Conservation (phyloP, 2,329 filamentous ascomycete species). For the Neonectria ditissima region DNA sequence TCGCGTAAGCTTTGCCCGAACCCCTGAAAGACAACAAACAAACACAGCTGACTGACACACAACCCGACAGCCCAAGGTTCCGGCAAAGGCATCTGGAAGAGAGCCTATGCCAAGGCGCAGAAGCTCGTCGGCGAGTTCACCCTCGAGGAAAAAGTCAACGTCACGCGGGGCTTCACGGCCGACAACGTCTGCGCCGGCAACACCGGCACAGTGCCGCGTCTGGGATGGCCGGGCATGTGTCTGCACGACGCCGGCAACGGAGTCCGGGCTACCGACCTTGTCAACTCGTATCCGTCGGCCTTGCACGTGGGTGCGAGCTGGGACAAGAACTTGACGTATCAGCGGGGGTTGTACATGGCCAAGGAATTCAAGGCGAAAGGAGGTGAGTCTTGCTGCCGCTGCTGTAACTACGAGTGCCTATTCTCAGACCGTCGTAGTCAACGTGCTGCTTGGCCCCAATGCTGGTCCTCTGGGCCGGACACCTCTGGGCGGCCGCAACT, state of each 20-base stretch:
- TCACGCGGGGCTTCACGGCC: conserved; percentile 65
- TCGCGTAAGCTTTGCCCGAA: neutral
- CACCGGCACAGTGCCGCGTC: conserved; percentile 58
- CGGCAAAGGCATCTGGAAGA: conserved; percentile 22
- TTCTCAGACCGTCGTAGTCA: conserved; percentile 54
- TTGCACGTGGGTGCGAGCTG: conserved; percentile 63
- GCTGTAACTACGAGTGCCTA: neutral
- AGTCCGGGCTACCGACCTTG: conserved; percentile 60
- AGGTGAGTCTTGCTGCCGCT: conserved; percentile 55
- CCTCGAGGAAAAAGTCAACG: conserved; percentile 71
- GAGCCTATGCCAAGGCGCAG: conserved; percentile 69
- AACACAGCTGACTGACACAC: neutral
- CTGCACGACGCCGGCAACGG: conserved; percentile 64
- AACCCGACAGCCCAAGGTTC: neutral
- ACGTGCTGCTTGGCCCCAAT: conserved; percentile 76
- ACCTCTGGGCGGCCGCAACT: conserved; percentile 77
- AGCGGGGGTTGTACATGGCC: conserved; percentile 65
- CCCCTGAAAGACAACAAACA: neutral
- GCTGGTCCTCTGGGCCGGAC: conserved; percentile 79
- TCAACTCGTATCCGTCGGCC: conserved; percentile 59
- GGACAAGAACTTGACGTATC: conserved; percentile 65
- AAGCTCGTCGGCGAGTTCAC: conserved; percentile 71
- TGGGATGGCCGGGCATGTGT: conserved; percentile 61
- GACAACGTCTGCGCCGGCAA: conserved; percentile 63
- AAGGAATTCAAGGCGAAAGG: conserved; percentile 68